Evolutionary conservation across 2,329 filamentous ascomycete species (phyloP), one percentile per base, ranked within the genome.

Genomic region (Corinectria fuckeliana): DNA sequence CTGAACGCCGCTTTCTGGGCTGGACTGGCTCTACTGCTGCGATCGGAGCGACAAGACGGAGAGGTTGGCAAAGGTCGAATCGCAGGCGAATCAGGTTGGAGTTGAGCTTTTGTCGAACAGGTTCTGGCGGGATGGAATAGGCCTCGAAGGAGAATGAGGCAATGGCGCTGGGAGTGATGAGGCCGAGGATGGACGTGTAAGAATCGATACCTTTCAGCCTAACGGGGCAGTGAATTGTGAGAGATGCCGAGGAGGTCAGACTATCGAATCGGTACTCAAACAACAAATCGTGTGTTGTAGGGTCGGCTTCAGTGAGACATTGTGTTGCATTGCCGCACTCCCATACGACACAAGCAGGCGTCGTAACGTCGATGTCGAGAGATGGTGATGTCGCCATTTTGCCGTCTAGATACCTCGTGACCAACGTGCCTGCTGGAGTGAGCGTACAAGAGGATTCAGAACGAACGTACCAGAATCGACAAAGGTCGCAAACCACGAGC

Each of bases 171-270:
- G 54, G 28, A 4, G 48, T 23, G 3, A 57, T 57, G 25, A 39
- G 8, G 32, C n/a, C 48, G 13, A 57, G 39, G 11, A 50, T 50
- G 7, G 36, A 34, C 13, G 54, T 45, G 21, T 57, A 25, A 9
- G 54, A 47, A 13, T 57, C 39, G 25, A 57, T 41, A 25, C 54
- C 54, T 21, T 57, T 57, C 16, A 57, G 18, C 30, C 54, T 47
- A 30, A 47, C 14, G 6, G 54, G 54, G 23, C 54, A 57, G 32
- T 45, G 54, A 18, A 57, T 51, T 3, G 39, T 5, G 30, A 57
- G 50, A 3, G 38, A 57, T 25, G 54, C 38, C 2, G 25, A 44
- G 6, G 47, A 28, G 30, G 54, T 47, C 38, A 39, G 13, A 41
- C 28, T 30, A 14, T 57, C 48, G n/a, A 57, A 57, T 16, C 34